A percentile compares a stretch with the other conserved stretches of the same genome.
These are phyloP conservation scores for Pseudopithomyces maydicus DNA, from an alignment of 2,329 filamentous ascomycete genomes.

Conservation along the genomic window DNA sequence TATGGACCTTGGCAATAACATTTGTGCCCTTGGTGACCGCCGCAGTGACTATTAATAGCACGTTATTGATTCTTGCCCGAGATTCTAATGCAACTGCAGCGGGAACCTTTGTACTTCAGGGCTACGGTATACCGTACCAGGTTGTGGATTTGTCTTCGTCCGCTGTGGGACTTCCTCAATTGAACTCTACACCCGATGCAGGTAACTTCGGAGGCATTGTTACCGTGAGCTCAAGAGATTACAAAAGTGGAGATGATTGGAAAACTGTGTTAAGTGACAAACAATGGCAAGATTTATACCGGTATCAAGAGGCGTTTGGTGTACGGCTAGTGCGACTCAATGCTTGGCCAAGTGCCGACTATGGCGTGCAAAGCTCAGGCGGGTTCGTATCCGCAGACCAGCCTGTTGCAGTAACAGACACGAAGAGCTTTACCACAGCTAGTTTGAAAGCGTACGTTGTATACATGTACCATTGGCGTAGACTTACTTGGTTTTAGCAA, in stretches of 20 bases:
- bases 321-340: constrained; percentile 64
- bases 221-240: constrained; percentile 55
- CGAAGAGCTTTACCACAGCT: constrained; percentile 57
- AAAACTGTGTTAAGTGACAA: constrained; percentile 56
- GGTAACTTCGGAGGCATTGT: constrained; percentile 66
- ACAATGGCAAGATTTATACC: constrained; percentile 61
- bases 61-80: constrained; percentile 59
- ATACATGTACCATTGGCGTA: neutral
- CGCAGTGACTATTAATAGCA: constrained; percentile 35
- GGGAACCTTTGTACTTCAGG: constrained; percentile 59
- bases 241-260: constrained; percentile 50
- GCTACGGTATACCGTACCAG: constrained; percentile 63
- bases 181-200: constrained; percentile 53
- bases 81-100: constrained; percentile 53
- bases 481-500: constrained; percentile 9
- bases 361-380: constrained; percentile 45
- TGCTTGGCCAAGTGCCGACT: constrained; percentile 57
- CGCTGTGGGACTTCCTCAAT: constrained; percentile 55
- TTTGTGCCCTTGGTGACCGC: neutral
- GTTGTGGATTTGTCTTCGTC: constrained; percentile 56
- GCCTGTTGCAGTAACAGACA: constrained; percentile 55
- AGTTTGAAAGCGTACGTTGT: constrained; percentile 51
- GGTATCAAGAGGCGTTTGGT: constrained; percentile 61
- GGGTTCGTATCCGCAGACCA: constrained; percentile 21
- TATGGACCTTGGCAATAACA: neutral